A percentile compares a stretch with the other conserved stretches of the same genome.
phyloP scores from a whole-genome alignment of 208 protist species.

The Sergeia podlipaevii region DNA sequence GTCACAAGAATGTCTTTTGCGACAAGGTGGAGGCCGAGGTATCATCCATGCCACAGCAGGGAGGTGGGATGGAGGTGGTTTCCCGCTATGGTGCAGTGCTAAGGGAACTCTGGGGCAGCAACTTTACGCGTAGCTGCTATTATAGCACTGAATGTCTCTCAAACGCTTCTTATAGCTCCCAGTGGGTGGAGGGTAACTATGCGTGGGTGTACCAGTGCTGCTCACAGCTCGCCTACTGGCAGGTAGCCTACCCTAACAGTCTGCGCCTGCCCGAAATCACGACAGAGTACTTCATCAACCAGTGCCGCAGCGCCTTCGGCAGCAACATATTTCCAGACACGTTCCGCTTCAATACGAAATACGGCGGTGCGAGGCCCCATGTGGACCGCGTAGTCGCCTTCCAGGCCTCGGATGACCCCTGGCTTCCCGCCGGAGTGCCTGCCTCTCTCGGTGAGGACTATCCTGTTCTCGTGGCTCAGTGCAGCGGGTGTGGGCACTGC shows the following conservation, averaged over 20 bases:
- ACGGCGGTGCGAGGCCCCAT: conserved; percentile 20
- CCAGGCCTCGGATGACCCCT: conserved; percentile 39
- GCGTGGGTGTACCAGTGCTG: conserved; percentile 48
- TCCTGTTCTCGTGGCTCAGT: conserved; percentile 26
- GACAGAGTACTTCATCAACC: conserved; percentile 32
- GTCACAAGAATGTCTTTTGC: conserved; percentile 23
- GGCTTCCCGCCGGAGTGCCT: conserved; percentile 25
- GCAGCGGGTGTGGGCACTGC: conserved; percentile 45
- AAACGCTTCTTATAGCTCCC: conserved; percentile 15
- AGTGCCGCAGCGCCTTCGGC: conserved; percentile 35
- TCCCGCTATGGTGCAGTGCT: conserved; percentile 11
- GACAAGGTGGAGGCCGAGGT: conserved; percentile 3
- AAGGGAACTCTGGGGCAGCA: conserved; percentile 15
- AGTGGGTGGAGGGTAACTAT: conserved; percentile 24
- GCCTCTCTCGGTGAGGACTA: conserved; percentile 12
- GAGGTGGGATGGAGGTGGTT: conserved; percentile 8
- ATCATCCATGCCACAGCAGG: no score
- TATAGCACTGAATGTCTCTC: conserved; percentile 40
- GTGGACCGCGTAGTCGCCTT: conserved; percentile 29
- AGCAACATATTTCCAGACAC: conserved; percentile 25
- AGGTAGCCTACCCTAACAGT: conserved; percentile 29
- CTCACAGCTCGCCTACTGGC: conserved; percentile 40
- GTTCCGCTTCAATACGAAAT: conserved; percentile 29
- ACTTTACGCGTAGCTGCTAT: conserved; percentile 29
- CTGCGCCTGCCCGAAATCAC: conserved; percentile 21